Base-by-base conservation (phyloP, 2,329 filamentous ascomycete genomes). In the Penicillium sp. region DNA sequence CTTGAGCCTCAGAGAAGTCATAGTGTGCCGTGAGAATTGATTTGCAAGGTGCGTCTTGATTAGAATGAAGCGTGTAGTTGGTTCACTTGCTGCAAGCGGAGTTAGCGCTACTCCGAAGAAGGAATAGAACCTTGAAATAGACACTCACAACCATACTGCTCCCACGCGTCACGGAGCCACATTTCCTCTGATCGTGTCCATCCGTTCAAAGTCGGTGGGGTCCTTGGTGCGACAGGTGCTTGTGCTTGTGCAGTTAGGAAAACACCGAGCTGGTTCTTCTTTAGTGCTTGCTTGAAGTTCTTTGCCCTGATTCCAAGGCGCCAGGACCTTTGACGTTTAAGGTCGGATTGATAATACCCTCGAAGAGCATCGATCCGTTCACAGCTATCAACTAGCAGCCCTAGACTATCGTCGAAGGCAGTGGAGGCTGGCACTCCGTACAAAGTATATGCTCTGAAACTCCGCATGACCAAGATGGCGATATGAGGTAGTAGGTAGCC, bases 401-500 rank as follows among this genome's bases (percentile, higher is more conserved):
- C 49, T 7, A 66, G 41, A 1, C 26, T 39, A 16, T 27, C 29
- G 35, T 3, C 45, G 43, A 45, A 55, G 19, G 10, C 61, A 35
- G 27, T 63, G 55, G 7, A 31, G 19, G 41, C 58, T 22, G 43
- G n/a, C 13, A 52, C 21, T 10, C 56, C 41, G 13, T 47, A n/a
- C 11, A 13, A 52, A 21, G 31, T 59, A 39, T 55, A 58, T 3
- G 48, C 19, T 26, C 39, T 47, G 55, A 65, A 66, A 22, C 52
- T 56, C n/a, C 52, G 46, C 11, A 53, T 43, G 2, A 58, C n/a
- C 21, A 64, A 29, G 10, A 53, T 56, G 27, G 61, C 56, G 10
- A 65, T 29, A 11, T 48, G 52, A 11, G 61, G 53, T 14, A 63
- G 22, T 9, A 65, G 37, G 33, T 66, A 48, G 6, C 58, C 62